Evolutionary conservation across 345 rosid species (phyloP), one percentile per base, ranked within the genome.

Genomic region (Populus tremula): DNA sequence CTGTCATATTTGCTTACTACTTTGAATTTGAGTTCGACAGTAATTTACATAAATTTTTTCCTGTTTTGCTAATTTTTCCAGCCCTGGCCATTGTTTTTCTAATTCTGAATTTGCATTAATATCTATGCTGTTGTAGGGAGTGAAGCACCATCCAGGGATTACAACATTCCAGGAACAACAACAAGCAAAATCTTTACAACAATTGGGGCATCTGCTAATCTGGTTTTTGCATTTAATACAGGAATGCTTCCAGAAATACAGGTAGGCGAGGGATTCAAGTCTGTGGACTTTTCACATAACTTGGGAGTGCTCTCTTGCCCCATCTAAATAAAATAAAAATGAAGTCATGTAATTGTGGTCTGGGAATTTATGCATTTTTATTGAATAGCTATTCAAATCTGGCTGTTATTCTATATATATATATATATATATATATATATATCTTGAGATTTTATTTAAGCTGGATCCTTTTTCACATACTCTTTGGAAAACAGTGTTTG

Each of bases 191-290:
- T 92, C 25, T 93, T 92, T 75, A 83, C 92, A 29, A 88, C 87
- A 72, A 89, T 91, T 3, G 97, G 98, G 45, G 98, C 96, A 81
- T 74, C 88, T 3, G 99, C 98, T 31, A 96, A 77, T 84, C 90
- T 96, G 0, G 92, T 93, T 64, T 96, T 96, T 70, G 97, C 97
- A 63, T 96, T 87, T 78, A 96, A 96, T 77, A 93, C 99, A 1
- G 99, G 99, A 72, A 96, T 96, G 99, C 96, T 93, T 78, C 99
- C 98, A 62, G 99, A 96, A 79, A 93, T 96, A 77, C 92, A 89
- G 88, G 92, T 89, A 79, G 2, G 54, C n/a, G 20, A 31, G n/a
- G 21, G 38, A 73, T 35, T 39, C 35, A 35, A 62, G 72, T 29
- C 27, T 23, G 17, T 12, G 17, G 59, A 68, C 16, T 49, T 33